phyloP scores from a whole-genome alignment of 2,329 filamentous ascomycete species.

The Aspergillus oerlinghausenensis region DNA sequence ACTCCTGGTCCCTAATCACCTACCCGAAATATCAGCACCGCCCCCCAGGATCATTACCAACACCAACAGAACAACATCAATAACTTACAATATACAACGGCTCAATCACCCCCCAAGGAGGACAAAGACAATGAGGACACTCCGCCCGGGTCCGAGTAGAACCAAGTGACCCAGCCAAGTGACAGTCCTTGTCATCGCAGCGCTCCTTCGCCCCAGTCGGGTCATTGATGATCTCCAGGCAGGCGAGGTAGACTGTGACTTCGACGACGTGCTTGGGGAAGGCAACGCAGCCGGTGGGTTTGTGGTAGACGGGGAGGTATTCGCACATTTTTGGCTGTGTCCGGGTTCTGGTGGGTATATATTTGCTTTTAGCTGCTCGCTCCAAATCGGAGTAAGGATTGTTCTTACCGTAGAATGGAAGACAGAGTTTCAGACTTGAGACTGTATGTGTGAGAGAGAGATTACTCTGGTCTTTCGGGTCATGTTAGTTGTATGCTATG shows the following conservation, averaged over 20 bases:
- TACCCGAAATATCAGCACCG: not conserved
- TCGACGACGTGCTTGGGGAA: not conserved
- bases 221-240: not conserved
- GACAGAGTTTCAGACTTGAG: not conserved
- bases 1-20: not conserved
- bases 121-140: not conserved
- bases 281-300: not conserved
- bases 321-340: not conserved
- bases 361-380: too few species aligned
- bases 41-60: not conserved
- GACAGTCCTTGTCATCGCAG: slow-evolving; percentile 1
- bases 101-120: not conserved
- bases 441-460: not conserved
- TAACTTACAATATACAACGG: not conserved
- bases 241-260: not conserved
- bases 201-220: not conserved
- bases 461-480: not conserved
- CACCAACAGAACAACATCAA: not conserved
- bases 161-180: not conserved
- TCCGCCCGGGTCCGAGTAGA: not conserved
- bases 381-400: too few species aligned
- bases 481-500: not conserved
- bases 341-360: too few species aligned
- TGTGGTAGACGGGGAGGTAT: not conserved
- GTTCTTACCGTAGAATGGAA: not conserved